Conservation (phyloP, 257 asterid genomes). For the Solanum neorickii region DNA sequence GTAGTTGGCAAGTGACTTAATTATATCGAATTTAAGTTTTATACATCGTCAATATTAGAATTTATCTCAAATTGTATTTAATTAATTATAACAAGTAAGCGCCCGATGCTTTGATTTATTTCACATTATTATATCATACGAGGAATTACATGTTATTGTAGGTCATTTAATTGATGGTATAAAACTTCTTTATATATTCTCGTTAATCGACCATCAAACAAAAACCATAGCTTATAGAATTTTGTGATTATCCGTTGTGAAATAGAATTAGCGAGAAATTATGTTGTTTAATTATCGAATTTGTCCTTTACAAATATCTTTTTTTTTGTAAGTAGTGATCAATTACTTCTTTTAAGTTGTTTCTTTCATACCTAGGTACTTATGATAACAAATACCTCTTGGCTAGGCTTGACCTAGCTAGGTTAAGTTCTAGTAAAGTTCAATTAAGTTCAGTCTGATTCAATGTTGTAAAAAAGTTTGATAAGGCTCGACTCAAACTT, state of each 20-base stretch:
- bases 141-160: background rate
- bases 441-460: background rate
- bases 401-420: background rate
- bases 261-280: no score
- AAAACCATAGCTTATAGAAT: background rate
- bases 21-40: background rate
- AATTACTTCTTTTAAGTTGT: background rate
- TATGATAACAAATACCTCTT: background rate
- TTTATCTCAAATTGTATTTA: background rate
- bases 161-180: background rate
- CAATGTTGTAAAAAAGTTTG: background rate
- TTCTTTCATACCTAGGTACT: background rate
- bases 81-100: background rate
- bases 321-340: background rate
- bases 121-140: background rate
- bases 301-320: background rate
- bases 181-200: background rate
- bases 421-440: background rate
- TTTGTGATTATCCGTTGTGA: background rate
- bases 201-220: no score
- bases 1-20: constrained; percentile 3
- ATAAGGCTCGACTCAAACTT: background rate
- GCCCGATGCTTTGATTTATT: background rate
- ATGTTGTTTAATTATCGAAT: background rate
- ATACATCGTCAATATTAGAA: background rate